These are phyloP conservation scores for Aureobasidium sp. DNA, from an alignment of 2,329 filamentous ascomycete species.

Conservation along the genomic window DNA sequence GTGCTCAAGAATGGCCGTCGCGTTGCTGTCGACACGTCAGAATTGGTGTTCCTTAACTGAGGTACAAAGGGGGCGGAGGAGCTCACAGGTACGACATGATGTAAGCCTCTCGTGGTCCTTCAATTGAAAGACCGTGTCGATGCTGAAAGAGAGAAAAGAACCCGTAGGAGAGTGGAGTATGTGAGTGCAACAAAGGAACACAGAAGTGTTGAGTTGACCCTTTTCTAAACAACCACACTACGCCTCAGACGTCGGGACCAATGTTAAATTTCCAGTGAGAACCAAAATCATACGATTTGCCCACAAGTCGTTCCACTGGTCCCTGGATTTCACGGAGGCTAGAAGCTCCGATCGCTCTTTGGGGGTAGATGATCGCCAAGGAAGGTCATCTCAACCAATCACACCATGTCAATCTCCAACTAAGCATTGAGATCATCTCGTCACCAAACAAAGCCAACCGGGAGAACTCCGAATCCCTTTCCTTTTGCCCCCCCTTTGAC, in stretches of 20 bases:
- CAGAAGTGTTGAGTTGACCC: background rate
- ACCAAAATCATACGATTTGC: constrained; percentile 7
- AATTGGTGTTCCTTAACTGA: background rate
- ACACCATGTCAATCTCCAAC: background rate
- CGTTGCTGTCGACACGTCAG: constrained; percentile 16
- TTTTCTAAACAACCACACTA: background rate
- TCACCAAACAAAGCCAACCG: background rate
- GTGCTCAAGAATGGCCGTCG: constrained; percentile 26
- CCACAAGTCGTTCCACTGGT: background rate
- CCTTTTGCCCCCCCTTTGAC: background rate
- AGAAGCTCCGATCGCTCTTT: background rate
- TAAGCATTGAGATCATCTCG: constrained; percentile 5
- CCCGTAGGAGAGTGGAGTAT: background rate
- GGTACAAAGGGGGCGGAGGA: background rate
- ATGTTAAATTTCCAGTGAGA: constrained; percentile 8
- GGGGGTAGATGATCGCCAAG: background rate
- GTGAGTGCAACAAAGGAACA: background rate
- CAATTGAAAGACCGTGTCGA: background rate
- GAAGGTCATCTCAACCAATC: background rate
- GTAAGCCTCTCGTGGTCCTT: background rate
- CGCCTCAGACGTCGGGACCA: background rate
- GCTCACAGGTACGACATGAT: constrained; percentile 11
- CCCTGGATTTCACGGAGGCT: background rate
- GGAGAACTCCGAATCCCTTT: background rate
- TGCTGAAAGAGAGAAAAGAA: background rate